Evolutionary conservation across 2,329 filamentous ascomycete genomes (phyloP).

Genomic region (Microascus cirrosus): DNA sequence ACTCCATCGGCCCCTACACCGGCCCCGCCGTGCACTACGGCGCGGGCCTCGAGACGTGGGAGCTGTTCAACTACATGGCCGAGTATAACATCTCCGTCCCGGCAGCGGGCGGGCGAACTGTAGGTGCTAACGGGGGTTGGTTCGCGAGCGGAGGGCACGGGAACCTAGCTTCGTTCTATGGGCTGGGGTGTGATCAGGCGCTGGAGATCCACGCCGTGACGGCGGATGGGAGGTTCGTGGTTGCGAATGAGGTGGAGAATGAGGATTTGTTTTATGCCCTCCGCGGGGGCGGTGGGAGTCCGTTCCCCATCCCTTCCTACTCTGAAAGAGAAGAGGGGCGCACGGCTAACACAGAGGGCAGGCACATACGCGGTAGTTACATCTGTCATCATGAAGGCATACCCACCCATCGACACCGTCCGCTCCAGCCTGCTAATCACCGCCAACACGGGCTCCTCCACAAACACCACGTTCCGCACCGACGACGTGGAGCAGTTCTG

Average conservation of each 20-base stretch:
- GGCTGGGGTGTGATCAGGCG: slow-evolving; percentile 38
- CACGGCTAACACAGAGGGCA: neutral
- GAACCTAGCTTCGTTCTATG: slow-evolving; percentile 20
- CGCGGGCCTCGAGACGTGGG: slow-evolving; percentile 37
- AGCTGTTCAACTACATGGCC: slow-evolving; percentile 26
- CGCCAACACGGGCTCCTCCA: neutral
- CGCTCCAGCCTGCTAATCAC: slow-evolving; percentile 11
- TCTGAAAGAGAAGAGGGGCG: too few relatives aligned
- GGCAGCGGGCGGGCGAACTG: slow-evolving; percentile 24
- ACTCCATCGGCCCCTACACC: slow-evolving; percentile 26
- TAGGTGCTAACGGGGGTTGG: slow-evolving; percentile 41
- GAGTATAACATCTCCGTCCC: slow-evolving; percentile 11
- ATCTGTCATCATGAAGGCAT: slow-evolving; percentile 22
- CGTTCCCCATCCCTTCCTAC: neutral
- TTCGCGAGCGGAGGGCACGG: slow-evolving; percentile 44
- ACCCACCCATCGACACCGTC: slow-evolving; percentile 19
- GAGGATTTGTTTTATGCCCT: slow-evolving; percentile 38
- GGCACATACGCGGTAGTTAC: slow-evolving; percentile 32
- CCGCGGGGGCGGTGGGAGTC: slow-evolving; percentile 25
- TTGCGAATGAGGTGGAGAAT: slow-evolving; percentile 26
- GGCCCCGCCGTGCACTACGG: slow-evolving; percentile 43
- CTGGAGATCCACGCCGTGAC: slow-evolving; percentile 35
- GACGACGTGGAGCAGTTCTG: slow-evolving; percentile 13
- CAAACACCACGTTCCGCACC: slow-evolving; percentile 11
- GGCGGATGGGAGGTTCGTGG: slow-evolving; percentile 29